phyloP scores from a whole-genome alignment of 179 eudicot genomes.

The Corrigiola litoralis region DNA sequence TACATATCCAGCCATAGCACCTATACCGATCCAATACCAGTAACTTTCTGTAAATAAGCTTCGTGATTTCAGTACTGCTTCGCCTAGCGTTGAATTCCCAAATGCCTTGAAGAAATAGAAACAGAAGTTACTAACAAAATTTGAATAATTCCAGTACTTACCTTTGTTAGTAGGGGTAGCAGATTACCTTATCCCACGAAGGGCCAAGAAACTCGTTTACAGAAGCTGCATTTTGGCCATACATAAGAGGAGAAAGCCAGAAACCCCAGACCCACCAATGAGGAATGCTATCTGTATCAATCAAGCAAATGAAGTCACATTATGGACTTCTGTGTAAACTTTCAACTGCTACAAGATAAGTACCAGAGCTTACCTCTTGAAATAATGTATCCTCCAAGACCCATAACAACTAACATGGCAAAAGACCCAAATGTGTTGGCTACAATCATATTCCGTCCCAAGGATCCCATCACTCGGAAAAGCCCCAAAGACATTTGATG shows the following conservation, averaged over 20 bases:
- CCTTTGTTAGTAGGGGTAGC: not conserved
- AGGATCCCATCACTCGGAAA: conserved; percentile 87
- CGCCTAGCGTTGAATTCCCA: conserved; percentile 51
- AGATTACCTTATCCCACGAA: conserved; percentile 85
- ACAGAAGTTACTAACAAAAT: not conserved
- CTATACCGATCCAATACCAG: conserved; percentile 95
- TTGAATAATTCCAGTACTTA: not conserved
- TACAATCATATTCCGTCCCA: conserved; percentile 92
- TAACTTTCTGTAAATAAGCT: conserved; percentile 71
- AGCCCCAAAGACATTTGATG: conserved; percentile 88
- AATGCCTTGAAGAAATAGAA: conserved; percentile 41
- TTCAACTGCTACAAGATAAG: not conserved
- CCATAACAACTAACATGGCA: conserved; percentile 98
- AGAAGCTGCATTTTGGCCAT: conserved; percentile 84
- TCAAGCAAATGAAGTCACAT: conserved; percentile 12
- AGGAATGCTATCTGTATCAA: conserved; percentile 71
- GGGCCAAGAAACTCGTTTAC: conserved; percentile 92
- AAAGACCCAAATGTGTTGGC: conserved; percentile 98
- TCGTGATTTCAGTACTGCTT: conserved; percentile 55
- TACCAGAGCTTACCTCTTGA: conserved; percentile 55
- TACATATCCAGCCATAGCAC: conserved; percentile 74
- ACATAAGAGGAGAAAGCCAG: conserved; percentile 96
- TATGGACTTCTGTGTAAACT: not conserved
- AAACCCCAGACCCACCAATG: conserved; percentile 90
- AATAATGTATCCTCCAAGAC: conserved; percentile 84